These are phyloP conservation scores for Asterella californica DNA, from an alignment of 225 moss, liverwort and hornwort genomes.

Conservation along the genomic window DNA sequence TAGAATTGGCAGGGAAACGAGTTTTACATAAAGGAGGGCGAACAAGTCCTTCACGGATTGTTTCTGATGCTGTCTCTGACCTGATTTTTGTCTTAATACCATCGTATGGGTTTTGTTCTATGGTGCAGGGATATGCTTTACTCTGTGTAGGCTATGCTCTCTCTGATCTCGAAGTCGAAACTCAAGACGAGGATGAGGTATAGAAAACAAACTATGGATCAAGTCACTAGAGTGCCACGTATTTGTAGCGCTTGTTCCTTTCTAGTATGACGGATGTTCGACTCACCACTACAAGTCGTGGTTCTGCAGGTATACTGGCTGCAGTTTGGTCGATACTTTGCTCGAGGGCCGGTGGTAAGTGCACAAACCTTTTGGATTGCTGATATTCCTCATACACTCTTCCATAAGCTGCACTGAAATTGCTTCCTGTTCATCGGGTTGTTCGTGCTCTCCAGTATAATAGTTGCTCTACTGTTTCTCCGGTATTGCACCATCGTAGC, in stretches of 20 bases:
- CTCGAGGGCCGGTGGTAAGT: constrained; percentile 82
- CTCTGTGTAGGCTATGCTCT: constrained; percentile 94
- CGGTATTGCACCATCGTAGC: not conserved
- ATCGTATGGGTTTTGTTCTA: not conserved
- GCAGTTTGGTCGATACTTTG: constrained; percentile 94
- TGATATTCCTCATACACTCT: not conserved
- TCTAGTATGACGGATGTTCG: not conserved
- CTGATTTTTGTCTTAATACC: not conserved
- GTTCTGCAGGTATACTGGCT: constrained; percentile 93
- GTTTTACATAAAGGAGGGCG: too few species aligned
- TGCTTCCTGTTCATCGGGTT: not conserved
- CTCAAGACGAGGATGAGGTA: constrained; percentile 98
- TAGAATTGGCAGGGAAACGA: too few species aligned
- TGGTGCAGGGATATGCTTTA: constrained; percentile 81
- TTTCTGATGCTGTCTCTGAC: too few species aligned
- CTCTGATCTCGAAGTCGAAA: constrained; percentile 97
- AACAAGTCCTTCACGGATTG: too few species aligned
- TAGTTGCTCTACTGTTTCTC: not conserved
- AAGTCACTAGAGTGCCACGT: not conserved
- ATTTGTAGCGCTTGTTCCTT: not conserved
- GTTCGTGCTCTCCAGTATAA: not conserved
- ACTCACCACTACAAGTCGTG: not conserved
- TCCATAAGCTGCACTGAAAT: not conserved
- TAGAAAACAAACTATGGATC: not conserved
- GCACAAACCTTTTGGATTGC: not conserved